Percentiles rank a stretch among this genome's conserved stretches.
Conservation (phyloP, 148 eudicot species). For the Suaeda aralocaspica region DNA sequence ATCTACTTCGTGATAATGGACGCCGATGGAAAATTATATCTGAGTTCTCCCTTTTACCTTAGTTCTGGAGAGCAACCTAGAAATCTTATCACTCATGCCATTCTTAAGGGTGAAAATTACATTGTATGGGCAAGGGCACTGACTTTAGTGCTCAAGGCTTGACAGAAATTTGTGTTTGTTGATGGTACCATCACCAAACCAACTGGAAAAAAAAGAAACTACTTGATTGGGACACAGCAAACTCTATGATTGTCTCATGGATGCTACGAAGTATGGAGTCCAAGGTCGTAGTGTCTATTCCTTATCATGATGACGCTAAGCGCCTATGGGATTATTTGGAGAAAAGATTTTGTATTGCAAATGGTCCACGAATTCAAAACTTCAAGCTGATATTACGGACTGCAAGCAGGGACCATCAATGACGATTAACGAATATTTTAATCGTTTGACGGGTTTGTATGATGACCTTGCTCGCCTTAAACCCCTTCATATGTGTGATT, state of each 20-base stretch:
- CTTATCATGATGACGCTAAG: not conserved
- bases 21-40: not conserved
- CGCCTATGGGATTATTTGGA: not conserved
- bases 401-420: not conserved
- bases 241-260: not conserved
- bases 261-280: not conserved
- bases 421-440: not conserved
- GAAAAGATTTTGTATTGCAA: not conserved
- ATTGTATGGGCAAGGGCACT: not conserved
- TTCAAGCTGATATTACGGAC: not conserved
- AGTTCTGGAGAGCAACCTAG: not conserved
- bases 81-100: not conserved
- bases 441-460: not conserved
- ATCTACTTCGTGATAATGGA: too few species aligned
- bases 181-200: not conserved
- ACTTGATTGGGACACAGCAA: not conserved
- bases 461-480: not conserved
- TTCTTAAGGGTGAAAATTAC: not conserved
- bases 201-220: not conserved
- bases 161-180: not conserved
- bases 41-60: not conserved
- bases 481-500: not conserved
- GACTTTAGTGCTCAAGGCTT: not conserved
- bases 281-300: not conserved
- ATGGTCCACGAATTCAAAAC: not conserved